A percentile compares a stretch with the other conserved stretches of the same genome.
Evolutionary conservation across 176 grass and related monocot genomes (phyloP).

Genomic region (Aegilops speltoides): DNA sequence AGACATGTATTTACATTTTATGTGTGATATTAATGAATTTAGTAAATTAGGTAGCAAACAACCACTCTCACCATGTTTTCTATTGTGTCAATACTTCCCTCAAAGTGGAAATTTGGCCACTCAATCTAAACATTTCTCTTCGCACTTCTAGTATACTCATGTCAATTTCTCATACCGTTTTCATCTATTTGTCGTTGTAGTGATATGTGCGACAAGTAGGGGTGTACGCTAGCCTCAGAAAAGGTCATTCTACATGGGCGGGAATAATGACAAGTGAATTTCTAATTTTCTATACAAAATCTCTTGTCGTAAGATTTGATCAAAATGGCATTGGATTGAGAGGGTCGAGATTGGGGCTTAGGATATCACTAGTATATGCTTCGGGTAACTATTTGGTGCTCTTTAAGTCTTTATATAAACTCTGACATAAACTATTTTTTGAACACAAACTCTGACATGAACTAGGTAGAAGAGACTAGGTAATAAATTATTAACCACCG

Average conservation of each 20-base stretch:
- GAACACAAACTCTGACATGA: neutral
- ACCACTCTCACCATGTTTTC: neutral
- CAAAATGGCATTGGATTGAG: neutral
- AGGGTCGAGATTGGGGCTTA: neutral
- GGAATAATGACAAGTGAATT: neutral
- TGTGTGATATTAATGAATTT: neutral
- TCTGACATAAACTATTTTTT: neutral
- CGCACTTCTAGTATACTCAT: neutral
- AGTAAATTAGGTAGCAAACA: neutral
- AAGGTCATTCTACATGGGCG: neutral
- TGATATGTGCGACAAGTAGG: too few species aligned
- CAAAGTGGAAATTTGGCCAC: neutral
- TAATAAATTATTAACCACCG: neutral
- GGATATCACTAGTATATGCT: neutral
- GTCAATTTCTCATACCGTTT: neutral
- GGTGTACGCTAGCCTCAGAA: neutral
- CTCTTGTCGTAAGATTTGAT: neutral
- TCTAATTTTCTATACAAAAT: neutral
- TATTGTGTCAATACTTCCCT: too few species aligned
- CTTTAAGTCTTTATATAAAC: neutral
- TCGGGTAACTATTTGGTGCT: neutral
- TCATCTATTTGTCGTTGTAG: neutral
- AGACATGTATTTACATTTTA: too few species aligned
- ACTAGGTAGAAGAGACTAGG: neutral
- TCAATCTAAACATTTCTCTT: neutral